Conservation (phyloP, 441 rosid species). For the Brassica balearica region DNA sequence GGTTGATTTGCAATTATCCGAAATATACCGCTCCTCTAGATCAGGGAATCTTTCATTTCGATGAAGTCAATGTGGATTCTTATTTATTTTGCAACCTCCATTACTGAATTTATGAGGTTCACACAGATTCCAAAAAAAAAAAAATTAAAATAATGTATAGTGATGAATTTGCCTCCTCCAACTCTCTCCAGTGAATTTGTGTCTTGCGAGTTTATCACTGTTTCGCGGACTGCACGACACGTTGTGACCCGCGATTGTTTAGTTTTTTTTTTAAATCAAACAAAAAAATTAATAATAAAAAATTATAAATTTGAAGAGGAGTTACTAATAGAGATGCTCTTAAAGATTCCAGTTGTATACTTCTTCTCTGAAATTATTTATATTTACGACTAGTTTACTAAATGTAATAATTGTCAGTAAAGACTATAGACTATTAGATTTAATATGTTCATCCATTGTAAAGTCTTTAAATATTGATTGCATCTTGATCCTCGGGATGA, state of each 20-base stretch:
- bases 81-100: neutral
- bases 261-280: no score
- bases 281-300: no score
- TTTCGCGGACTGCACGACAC: no score
- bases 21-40: neutral
- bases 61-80: constrained; percentile 35
- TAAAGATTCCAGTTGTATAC: constrained; percentile 11
- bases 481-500: constrained; percentile 26
- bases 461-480: constrained; percentile 11
- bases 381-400: neutral
- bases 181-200: no score
- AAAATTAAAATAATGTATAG: no score
- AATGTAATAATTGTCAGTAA: constrained; percentile 4
- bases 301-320: no score
- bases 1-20: constrained; percentile 20
- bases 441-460: neutral
- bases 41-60: constrained; percentile 33
- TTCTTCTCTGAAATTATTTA: neutral
- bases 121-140: no score
- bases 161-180: no score
- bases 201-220: no score
- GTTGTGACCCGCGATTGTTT: no score
- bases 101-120: no score
- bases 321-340: no score
- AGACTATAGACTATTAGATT: neutral